Base-by-base conservation (phyloP, 768 basidiomycete species). In the Coprinellus micaceus region DNA sequence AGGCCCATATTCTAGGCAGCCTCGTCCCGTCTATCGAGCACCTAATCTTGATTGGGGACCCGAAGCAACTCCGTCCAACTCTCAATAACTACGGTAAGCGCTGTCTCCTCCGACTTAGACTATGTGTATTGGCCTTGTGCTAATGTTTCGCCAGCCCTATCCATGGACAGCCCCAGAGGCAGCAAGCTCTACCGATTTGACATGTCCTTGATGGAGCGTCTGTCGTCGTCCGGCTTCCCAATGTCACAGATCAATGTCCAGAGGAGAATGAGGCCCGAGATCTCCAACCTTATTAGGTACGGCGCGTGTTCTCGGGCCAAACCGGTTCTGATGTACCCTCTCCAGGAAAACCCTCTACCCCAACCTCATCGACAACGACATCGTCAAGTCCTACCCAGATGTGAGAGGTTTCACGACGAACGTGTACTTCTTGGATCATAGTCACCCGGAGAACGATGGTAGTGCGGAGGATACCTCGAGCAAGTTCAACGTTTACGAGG, bases 31-130 rank as follows among this genome's bases (percentile, higher is more conserved):
- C 83, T 2, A 77, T 91, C 0, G 78, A 90, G 56, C 89, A 91
- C 37, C 71, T 91, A 21, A 89, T 92, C 56, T 73, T 85, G 41
- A 90, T 91, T n/a, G 90, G 90, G 0, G 90, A 92, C 59, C 90
- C 89, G 5, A 74, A 80, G 1, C 90, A 91, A 68, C 75, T 92
- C 1, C 80, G 90, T 1, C 89, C 86, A 0, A 88, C 77, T 0
- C 58, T 90, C 44, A 82, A 82, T 30, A 87, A 81, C 17, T 90
- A 75, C 58, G 58, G 88, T 88, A 55, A 25, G 80, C n/a, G n/a
- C n/a, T 66, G 25, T 56, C 41, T 53, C 28, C 10, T 2, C 21
- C 49, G 33, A 41, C 2, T 57, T 29, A 15, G n/a, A 10, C 11
- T 22, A 39, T 22, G 21, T 17, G 43, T 24, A 60, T 56, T n/a